Conservation (phyloP, 176 grass and related monocot species). For the Bothriochloa decipiens region DNA sequence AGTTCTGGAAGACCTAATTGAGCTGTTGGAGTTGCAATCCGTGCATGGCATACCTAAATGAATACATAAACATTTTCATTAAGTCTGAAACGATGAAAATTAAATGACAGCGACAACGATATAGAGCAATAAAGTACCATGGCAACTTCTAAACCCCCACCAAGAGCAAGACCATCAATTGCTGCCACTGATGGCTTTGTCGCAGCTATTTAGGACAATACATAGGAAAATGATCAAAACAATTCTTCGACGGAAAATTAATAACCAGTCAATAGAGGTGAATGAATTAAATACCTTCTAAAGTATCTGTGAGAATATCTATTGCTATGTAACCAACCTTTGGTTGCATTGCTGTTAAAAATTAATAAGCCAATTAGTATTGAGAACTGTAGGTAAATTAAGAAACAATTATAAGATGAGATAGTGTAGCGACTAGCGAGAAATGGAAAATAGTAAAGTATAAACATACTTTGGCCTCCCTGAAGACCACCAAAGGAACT, state of each 20-base stretch:
- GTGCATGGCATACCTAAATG: slow-evolving; percentile 91
- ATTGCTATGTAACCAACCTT: slow-evolving; percentile 88
- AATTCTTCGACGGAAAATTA: slow-evolving; percentile 29
- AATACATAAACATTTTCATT: slow-evolving; percentile 6
- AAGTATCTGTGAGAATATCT: slow-evolving; percentile 72
- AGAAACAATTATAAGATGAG: slow-evolving; percentile 14
- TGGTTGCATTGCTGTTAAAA: slow-evolving; percentile 61
- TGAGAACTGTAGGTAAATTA: slow-evolving; percentile 6
- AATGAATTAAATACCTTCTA: slow-evolving; percentile 76
- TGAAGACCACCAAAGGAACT: slow-evolving; percentile 69
- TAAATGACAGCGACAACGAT: not conserved
- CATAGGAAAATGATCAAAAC: not conserved
- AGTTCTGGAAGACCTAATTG: slow-evolving; percentile 90
- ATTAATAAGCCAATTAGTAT: slow-evolving; percentile 10
- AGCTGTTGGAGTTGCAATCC: slow-evolving; percentile 80
- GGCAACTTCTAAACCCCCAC: slow-evolving; percentile 90
- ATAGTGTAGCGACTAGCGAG: not conserved
- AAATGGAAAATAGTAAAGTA: not conserved
- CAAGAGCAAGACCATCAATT: slow-evolving; percentile 92
- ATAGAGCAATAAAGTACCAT: slow-evolving; percentile 66
- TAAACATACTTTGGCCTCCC: slow-evolving; percentile 60
- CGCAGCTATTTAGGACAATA: slow-evolving; percentile 56
- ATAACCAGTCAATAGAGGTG: slow-evolving; percentile 10
- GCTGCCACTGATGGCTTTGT: slow-evolving; percentile 91
- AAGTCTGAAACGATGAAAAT: not conserved